Base-by-base conservation (phyloP, 805 yeast genomes). In the Starmera quercuum region DNA sequence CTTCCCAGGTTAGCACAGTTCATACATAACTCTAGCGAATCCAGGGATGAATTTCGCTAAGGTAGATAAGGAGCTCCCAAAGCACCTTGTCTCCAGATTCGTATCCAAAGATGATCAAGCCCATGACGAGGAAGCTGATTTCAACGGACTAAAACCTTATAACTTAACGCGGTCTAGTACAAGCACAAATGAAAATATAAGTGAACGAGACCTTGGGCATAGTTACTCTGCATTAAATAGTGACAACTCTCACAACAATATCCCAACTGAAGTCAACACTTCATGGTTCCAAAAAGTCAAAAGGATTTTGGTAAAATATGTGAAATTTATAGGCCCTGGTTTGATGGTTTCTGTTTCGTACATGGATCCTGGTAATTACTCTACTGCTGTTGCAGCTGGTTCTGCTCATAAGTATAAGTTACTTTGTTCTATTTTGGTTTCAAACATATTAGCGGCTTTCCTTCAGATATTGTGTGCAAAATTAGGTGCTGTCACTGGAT, bases 301-400 rank as follows among this genome's bases (percentile, higher is more conserved):
- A 17, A 18, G 33, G n/a, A 36, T 56, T 2, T 16, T 64, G 7
- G 44, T 50, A 26, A 79, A 78, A 45, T 83, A 78, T 54, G 58
- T 66, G 26, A 59, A 66, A 41, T 83, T 83, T 53, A 66, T 90
- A n/a, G 97, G 97, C 0, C 97, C 97, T 0, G 97, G 98, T 0
- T 63, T 90, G 31, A 82, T 90, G 95, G 95, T 92, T 2, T 73
- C 88, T 5, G 95, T 90, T 22, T 90, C 97, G 0, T 92, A 88
- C 56, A 85, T 92, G 86, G 97, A 90, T 49, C 97, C 98, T 0
- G 98, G 98, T 5, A 90, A 92, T 60, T 90, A 88, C 58, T 82
- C 95, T 25, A 85, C 97, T 1, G 95, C 92, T 8, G 95, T 90
- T 11, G 83, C 92, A 7, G 92, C 94, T 1, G 95, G 95, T n/a